Conservation (phyloP, 768 basidiomycete genomes). For the Coprinopsis marcescibilis region DNA sequence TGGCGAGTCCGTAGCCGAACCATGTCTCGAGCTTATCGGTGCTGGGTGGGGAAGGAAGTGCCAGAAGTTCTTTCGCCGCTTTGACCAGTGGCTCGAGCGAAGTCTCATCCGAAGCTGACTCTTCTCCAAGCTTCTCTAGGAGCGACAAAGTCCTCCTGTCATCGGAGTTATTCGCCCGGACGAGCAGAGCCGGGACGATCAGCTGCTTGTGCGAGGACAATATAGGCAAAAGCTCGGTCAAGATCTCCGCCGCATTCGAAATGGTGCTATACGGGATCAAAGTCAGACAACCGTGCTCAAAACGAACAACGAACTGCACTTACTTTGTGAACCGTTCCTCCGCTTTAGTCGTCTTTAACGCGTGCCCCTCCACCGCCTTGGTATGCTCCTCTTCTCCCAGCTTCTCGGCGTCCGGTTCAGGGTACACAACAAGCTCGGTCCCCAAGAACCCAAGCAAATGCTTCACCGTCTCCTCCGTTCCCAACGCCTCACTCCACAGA, state of each 20-base stretch:
- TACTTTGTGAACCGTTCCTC: background rate
- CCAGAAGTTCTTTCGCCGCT: background rate
- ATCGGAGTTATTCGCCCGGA: background rate
- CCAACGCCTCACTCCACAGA: background rate
- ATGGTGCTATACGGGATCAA: background rate
- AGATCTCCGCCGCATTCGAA: background rate
- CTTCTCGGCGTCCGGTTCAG: background rate
- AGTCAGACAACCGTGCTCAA: background rate
- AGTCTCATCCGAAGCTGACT: background rate
- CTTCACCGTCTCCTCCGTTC: background rate
- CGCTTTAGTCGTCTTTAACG: background rate
- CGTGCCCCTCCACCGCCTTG: background rate
- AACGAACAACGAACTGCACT: background rate
- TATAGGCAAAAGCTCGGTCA: background rate
- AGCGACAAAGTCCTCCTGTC: background rate
- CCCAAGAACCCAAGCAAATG: background rate
- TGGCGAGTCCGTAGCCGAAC: background rate
- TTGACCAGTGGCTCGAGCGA: background rate
- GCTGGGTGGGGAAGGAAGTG: background rate
- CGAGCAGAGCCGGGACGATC: background rate
- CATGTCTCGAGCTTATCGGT: background rate
- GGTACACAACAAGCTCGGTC: background rate
- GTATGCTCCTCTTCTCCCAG: constrained; percentile 6
- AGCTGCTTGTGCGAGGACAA: background rate
- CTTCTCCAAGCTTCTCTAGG: background rate